Evolutionary conservation across 2,329 filamentous ascomycete species (phyloP).

Genomic region (Hypoxylon sp.): DNA sequence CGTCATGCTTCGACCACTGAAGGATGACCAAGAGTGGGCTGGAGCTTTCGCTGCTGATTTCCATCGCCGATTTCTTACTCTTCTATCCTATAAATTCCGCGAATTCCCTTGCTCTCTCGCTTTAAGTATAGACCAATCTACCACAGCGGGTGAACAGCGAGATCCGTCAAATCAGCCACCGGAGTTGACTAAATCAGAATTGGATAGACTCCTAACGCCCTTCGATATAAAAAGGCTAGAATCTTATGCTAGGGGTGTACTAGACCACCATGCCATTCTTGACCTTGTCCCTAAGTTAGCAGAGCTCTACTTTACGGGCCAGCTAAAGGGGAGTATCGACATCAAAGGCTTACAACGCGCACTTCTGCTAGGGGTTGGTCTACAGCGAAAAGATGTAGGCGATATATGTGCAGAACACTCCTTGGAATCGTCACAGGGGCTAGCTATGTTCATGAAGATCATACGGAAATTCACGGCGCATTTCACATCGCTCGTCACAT

Average conservation of each 20-base stretch:
- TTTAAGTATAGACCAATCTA: constrained; percentile 89
- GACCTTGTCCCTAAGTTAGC: constrained; percentile 91
- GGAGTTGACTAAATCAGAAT: constrained; percentile 78
- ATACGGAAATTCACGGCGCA: constrained; percentile 87
- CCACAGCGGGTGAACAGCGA: constrained; percentile 78
- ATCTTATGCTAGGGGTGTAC: constrained; percentile 95
- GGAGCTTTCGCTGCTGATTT: constrained; percentile 94
- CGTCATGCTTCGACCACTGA: constrained; percentile 92
- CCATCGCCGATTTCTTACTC: constrained; percentile 90
- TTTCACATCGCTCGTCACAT: constrained; percentile 82
- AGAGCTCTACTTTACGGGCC: constrained; percentile 86
- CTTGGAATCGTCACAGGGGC: constrained; percentile 81
- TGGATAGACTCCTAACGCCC: constrained; percentile 85
- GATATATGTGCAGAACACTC: constrained; percentile 83
- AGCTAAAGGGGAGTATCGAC: constrained; percentile 75
- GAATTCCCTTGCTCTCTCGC: constrained; percentile 83
- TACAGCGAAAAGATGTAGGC: constrained; percentile 91
- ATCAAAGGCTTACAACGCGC: constrained; percentile 87
- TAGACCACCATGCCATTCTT: constrained; percentile 97
- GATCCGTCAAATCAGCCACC: constrained; percentile 69
- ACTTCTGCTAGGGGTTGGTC: constrained; percentile 89
- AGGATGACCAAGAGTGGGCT: constrained; percentile 85
- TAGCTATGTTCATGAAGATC: constrained; percentile 98
- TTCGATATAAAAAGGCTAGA: constrained; percentile 97
- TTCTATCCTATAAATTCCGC: constrained; percentile 94